Conservation (phyloP, 345 rosid genomes). For the Linum trigynum region DNA sequence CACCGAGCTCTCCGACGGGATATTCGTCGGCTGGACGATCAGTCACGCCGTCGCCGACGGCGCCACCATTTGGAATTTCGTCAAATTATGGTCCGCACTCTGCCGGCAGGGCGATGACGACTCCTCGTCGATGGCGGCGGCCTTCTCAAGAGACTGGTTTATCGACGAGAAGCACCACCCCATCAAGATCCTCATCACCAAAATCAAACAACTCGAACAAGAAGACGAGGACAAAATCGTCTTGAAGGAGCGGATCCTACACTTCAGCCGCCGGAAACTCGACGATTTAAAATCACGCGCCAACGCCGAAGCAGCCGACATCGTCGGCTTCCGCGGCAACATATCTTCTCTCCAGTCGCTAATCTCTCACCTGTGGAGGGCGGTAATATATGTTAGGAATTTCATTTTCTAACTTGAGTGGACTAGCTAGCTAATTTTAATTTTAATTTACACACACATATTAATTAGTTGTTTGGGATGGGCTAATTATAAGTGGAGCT, state of each 20-base stretch:
- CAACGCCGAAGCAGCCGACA: slow-evolving; percentile 14
- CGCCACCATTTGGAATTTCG: slow-evolving; percentile 34
- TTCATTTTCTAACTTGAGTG: background rate
- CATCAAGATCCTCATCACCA: slow-evolving; percentile 9
- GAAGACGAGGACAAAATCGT: background rate
- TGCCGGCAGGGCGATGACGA: slow-evolving; percentile 12
- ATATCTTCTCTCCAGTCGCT: slow-evolving; percentile 42
- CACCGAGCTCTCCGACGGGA: slow-evolving; percentile 36
- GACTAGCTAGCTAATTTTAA: background rate
- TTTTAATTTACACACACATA: background rate
- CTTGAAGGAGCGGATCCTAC: slow-evolving; percentile 22
- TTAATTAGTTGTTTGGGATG: slow-evolving; percentile 4
- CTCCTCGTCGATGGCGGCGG: slow-evolving; percentile 1
- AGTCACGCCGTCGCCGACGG: slow-evolving; percentile 26
- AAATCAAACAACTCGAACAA: background rate
- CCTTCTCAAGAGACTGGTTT: slow-evolving; percentile 8
- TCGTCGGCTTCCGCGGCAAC: slow-evolving; percentile 1
- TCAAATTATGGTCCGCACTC: slow-evolving; percentile 39
- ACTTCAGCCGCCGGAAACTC: background rate
- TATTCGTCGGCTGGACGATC: slow-evolving; percentile 14
- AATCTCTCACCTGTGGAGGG: slow-evolving; percentile 30
- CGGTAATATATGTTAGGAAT: background rate
- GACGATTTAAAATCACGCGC: slow-evolving; percentile 33
- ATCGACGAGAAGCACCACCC: slow-evolving; percentile 1
- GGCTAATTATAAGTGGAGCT: no score